Evolutionary conservation across 805 yeast genomes (phyloP).

Genomic region (Ascoidea asiatica): DNA sequence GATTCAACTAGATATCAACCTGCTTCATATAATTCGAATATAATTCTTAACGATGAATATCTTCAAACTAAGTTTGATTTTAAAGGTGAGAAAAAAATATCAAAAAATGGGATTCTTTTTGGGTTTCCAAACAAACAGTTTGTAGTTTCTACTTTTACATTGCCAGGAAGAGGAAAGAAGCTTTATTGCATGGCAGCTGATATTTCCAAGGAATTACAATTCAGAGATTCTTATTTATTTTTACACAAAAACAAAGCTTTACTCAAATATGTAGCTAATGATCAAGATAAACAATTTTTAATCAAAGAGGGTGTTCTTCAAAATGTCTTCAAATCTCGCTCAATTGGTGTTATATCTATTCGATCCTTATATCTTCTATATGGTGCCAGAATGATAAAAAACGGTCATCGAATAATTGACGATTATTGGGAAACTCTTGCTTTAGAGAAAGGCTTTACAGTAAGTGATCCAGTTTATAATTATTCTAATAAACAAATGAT

Average conservation of each 20-base stretch:
- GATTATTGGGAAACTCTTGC: slow-evolving; percentile 42
- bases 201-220: slow-evolving; percentile 10
- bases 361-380: slow-evolving; percentile 31
- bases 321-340: slow-evolving; percentile 8
- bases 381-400: slow-evolving; percentile 33
- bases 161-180: slow-evolving; percentile 10
- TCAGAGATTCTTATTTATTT: slow-evolving; percentile 9
- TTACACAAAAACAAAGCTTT: slow-evolving; percentile 8
- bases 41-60: slow-evolving; percentile 7
- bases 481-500: background rate
- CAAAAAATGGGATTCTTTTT: slow-evolving; percentile 9
- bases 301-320: slow-evolving; percentile 8
- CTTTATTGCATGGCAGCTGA: slow-evolving; percentile 10
- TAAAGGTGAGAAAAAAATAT: slow-evolving; percentile 10
- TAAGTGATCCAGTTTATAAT: slow-evolving; percentile 27
- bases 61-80: slow-evolving; percentile 6
- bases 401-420: slow-evolving; percentile 36
- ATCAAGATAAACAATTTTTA: slow-evolving; percentile 8
- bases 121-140: slow-evolving; percentile 3
- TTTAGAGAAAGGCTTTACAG: slow-evolving; percentile 27
- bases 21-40: slow-evolving; percentile 1
- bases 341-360: slow-evolving; percentile 21
- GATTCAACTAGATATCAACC: slow-evolving; percentile 5
- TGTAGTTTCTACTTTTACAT: slow-evolving; percentile 9
- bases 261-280: slow-evolving; percentile 7